Conservation (phyloP, 805 yeast genomes). For the Candida gorgasii region DNA sequence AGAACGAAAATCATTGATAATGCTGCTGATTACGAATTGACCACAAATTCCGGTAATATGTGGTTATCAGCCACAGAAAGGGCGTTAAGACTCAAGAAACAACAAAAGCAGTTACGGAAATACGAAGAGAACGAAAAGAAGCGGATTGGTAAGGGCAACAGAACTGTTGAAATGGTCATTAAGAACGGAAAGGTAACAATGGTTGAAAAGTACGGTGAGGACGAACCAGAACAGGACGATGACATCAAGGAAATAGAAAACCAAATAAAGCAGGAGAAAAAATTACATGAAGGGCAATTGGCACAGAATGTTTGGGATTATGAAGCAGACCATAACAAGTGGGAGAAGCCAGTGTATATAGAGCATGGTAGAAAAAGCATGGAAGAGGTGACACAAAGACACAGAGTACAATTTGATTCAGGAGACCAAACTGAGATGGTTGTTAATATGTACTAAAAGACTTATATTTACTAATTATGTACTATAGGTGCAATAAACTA, state of each 20-base stretch:
- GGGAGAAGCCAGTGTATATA: slow-evolving; percentile 54
- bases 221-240: slow-evolving; percentile 23
- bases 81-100: slow-evolving; percentile 82
- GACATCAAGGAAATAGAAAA: slow-evolving; percentile 41
- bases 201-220: slow-evolving; percentile 43
- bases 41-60: slow-evolving; percentile 50
- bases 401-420: slow-evolving; percentile 29
- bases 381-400: slow-evolving; percentile 4
- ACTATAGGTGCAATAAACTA: slow-evolving; percentile 1
- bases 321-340: slow-evolving; percentile 52
- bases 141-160: slow-evolving; percentile 71
- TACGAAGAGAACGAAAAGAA: slow-evolving; percentile 59
- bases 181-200: slow-evolving; percentile 76
- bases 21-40: slow-evolving; percentile 82
- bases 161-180: slow-evolving; percentile 75
- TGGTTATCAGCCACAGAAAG: slow-evolving; percentile 91
- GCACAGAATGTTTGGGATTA: slow-evolving; percentile 58
- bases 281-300: slow-evolving; percentile 29
- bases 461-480: too few species aligned
- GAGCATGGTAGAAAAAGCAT: slow-evolving; percentile 1
- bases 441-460: slow-evolving; percentile 15
- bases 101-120: slow-evolving; percentile 71
- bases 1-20: slow-evolving; percentile 91
- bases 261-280: slow-evolving; percentile 23
- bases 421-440: slow-evolving; percentile 27